Base-by-base conservation (phyloP, 495 filamentous ascomycete species). In the Podospora australis region DNA sequence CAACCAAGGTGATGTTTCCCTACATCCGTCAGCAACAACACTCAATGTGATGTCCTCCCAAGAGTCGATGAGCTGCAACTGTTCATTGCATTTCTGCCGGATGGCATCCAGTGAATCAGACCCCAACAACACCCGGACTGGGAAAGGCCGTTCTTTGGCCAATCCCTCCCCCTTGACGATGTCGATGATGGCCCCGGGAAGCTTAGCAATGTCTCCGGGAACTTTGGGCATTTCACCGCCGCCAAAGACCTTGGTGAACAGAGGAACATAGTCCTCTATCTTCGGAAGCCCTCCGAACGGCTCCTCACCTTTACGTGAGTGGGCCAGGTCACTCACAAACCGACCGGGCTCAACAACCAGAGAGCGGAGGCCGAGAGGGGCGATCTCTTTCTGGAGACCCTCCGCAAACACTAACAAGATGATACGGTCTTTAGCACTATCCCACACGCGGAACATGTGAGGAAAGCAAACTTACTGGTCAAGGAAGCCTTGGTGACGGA, bases 281-380 rank as follows among this genome's bases (percentile, higher is more conserved):
- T 44, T n/a, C 10, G 58, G 52, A 6, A 23, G n/a, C 0, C 29
- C 28, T 11, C 20, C 43, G 32, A 41, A 0, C 13, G 24, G 5
- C 22, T 45, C 39, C 22, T 45, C 39, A 16, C 28, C 44, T 19
- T 49, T 9, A 4, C 34, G 13, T 2, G 44, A n/a, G 8, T 34
- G 36, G 24, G 30, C 38, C 10, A 48, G 35, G 11, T 48, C 34
- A 22, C 55, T 55, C 17, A 50, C 46, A 24, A 60, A 60, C 2
- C 25, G 30, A 20, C 58, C 58, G 3, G 51, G 55, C 41, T 58
- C 58, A 21, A 60, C 41, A 22, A 60, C 49, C 25, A 60, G 14
- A 11, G 52, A 39, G 8, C 47, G 51, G 7, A 60, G 36, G 5
- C 51, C 51, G 9, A 55, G 28, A 8, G 51, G 39, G 19, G 34